Conservation (phyloP, 495 filamentous ascomycete genomes). For the Astrothelium subdiscretum region DNA sequence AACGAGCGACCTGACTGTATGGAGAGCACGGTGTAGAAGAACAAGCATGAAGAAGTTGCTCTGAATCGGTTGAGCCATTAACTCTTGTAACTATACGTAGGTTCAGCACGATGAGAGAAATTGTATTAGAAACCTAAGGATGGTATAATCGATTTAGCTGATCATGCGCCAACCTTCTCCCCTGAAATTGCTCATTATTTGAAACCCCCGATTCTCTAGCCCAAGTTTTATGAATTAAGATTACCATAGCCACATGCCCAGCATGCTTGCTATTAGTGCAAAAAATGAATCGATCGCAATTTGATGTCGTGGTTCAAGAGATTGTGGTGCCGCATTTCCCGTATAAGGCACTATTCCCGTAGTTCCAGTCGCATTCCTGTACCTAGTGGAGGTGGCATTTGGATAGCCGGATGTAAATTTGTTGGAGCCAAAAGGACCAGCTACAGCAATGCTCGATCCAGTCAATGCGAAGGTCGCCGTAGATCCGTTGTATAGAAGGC, state of each 20-base stretch:
- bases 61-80: no score
- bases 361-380: background rate
- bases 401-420: background rate
- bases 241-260: conserved; percentile 1
- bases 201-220: background rate
- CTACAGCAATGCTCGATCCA: background rate
- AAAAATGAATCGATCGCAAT: background rate
- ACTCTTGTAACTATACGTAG: no score
- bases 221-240: background rate
- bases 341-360: background rate
- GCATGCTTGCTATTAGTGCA: background rate
- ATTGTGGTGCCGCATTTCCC: background rate
- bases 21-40: no score
- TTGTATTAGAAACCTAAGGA: no score
- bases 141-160: no score
- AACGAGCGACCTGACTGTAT: no score
- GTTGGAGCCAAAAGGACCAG: background rate
- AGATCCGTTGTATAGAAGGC: background rate
- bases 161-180: no score
- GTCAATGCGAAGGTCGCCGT: background rate
- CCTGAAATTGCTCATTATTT: no score
- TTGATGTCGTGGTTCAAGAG: background rate
- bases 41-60: no score
- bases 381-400: background rate
- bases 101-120: no score